Percentiles rank a stretch among this genome's conserved stretches.
These are phyloP conservation scores for Aspergillus sp. DNA, from an alignment of 2,329 filamentous ascomycete genomes.

Conservation along the genomic window DNA sequence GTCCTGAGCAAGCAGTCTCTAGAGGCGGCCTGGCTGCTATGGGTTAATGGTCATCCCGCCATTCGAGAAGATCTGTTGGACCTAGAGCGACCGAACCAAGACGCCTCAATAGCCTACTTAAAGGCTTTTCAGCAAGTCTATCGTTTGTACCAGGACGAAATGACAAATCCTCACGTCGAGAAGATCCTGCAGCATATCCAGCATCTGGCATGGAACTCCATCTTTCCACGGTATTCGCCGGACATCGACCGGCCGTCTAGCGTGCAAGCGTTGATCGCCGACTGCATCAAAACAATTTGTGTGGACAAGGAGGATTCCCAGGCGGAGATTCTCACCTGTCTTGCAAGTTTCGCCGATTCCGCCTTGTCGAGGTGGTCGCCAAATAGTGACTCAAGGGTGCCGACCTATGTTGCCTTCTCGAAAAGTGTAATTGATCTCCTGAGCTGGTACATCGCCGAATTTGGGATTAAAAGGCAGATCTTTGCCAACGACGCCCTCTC, in stretches of 20 bases:
- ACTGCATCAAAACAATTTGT: conserved; percentile 37
- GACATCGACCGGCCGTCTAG: conserved; percentile 40
- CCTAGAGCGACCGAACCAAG: conserved; percentile 66
- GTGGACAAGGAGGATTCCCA: conserved; percentile 39
- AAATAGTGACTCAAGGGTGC: conserved; percentile 49
- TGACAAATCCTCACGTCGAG: conserved; percentile 62
- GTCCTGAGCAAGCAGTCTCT: conserved; percentile 50
- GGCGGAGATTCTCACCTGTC: conserved; percentile 37
- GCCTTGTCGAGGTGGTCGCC: conserved; percentile 44
- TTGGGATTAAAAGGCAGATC: conserved; percentile 60
- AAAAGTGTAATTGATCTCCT: conserved; percentile 76
- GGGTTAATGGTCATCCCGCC: conserved; percentile 65
- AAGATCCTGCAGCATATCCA: conserved; percentile 71
- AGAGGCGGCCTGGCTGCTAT: conserved; percentile 66
- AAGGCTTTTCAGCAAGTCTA: conserved; percentile 75
- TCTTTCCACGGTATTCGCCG: conserved; percentile 39
- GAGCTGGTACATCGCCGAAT: conserved; percentile 40
- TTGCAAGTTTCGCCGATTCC: conserved; percentile 69
- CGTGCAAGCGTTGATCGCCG: conserved; percentile 35
- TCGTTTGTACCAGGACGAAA: conserved; percentile 64
- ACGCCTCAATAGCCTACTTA: conserved; percentile 82
- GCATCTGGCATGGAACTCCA: conserved; percentile 70
- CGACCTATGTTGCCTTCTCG: conserved; percentile 86
- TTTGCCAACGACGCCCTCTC: conserved; percentile 68
- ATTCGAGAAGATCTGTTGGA: conserved; percentile 44